Evolutionary conservation across 164 flowering plant genomes (phyloP).

Genomic region (Pachysandra terminalis): DNA sequence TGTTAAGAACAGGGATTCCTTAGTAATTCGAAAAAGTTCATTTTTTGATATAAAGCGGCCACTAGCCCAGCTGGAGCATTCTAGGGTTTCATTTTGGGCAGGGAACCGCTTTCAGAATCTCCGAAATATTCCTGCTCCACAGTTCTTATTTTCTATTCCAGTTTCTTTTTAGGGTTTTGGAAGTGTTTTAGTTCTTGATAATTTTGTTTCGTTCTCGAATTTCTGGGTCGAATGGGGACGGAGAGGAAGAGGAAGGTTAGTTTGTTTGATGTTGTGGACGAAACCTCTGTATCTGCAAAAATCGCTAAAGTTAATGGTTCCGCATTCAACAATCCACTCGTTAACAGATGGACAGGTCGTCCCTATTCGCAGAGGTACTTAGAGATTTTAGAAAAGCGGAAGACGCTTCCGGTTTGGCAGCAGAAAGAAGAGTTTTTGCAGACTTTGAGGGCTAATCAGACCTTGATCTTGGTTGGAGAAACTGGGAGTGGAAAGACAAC

Average conservation of each 20-base stretch:
- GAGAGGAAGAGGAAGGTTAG: constrained; percentile 96
- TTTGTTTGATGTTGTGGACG: constrained; percentile 94
- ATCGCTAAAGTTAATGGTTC: constrained; percentile 46
- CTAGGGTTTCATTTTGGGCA: no score
- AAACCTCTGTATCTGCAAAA: constrained; percentile 47
- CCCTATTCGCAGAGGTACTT: constrained; percentile 70
- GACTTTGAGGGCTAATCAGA: constrained; percentile 55
- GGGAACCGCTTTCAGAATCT: no score
- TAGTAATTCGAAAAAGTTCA: no score
- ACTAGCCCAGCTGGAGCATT: no score
- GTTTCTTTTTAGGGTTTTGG: no score
- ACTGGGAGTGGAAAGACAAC: constrained; percentile 99
- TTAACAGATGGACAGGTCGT: constrained; percentile 71
- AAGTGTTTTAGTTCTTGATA: neutral
- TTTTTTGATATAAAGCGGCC: no score
- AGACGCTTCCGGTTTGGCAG: constrained; percentile 92
- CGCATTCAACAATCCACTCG: constrained; percentile 3
- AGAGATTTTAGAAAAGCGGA: constrained; percentile 90
- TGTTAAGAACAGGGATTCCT: no score
- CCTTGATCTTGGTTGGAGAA: constrained; percentile 84
- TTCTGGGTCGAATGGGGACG: constrained; percentile 53
- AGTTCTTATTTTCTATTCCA: no score
- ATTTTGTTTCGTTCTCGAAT: neutral
- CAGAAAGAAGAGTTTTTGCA: constrained; percentile 88
- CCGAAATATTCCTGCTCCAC: no score